These are phyloP conservation scores for Adansonia gregorii DNA, from an alignment of 441 rosid species.

Conservation along the genomic window DNA sequence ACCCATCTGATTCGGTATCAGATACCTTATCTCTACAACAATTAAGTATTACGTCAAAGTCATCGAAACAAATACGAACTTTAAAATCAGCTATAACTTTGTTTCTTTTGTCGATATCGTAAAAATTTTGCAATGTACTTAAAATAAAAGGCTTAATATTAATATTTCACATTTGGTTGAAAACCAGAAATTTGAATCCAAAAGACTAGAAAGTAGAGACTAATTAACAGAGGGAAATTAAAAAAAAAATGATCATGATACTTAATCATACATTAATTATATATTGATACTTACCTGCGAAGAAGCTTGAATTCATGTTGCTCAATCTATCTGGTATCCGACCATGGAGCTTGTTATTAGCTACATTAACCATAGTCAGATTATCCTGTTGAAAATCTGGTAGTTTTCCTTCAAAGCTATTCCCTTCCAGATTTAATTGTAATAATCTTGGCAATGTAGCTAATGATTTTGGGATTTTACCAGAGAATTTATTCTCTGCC, in stretches of 20 bases:
- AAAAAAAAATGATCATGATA: background rate
- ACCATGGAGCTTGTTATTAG: constrained; percentile 65
- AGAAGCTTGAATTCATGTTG: constrained; percentile 40
- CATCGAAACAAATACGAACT: background rate
- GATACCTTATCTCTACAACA: background rate
- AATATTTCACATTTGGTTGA: background rate
- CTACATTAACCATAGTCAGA: constrained; percentile 45
- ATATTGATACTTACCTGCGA: constrained; percentile 43
- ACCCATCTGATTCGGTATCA: background rate
- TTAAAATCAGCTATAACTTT: background rate
- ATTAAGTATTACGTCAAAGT: background rate
- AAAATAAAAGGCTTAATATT: background rate
- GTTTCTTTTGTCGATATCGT: background rate
- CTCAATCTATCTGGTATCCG: constrained; percentile 53
- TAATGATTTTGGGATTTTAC: constrained; percentile 55
- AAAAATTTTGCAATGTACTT: background rate
- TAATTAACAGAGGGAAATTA: too few species aligned
- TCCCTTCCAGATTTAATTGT: constrained; percentile 52
- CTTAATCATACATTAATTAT: background rate
- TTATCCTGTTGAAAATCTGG: constrained; percentile 49
- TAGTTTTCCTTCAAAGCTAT: constrained; percentile 52
- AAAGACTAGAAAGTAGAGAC: background rate
- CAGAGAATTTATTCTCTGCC: constrained; percentile 54
- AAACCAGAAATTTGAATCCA: background rate
- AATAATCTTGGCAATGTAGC: constrained; percentile 38